Evolutionary conservation across 1,284 basidiomycete genomes (phyloP).

Genomic region (Blastosporella zonata): DNA sequence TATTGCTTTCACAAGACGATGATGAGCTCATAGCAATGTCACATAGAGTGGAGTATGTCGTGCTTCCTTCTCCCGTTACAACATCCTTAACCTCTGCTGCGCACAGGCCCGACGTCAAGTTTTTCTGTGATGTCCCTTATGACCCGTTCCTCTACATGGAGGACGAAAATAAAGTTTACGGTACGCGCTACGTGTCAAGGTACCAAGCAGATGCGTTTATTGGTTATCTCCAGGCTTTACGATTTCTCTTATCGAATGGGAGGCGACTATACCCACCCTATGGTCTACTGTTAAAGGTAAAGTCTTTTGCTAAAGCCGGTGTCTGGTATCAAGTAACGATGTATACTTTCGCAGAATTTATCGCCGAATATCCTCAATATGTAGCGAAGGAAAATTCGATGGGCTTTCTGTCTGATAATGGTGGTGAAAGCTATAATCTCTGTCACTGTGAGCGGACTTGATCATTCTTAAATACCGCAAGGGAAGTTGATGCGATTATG

Average conservation of each 20-base stretch:
- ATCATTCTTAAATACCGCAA: neutral
- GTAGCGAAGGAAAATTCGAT: slow-evolving; percentile 70
- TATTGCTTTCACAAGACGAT: slow-evolving; percentile 1
- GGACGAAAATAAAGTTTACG: slow-evolving; percentile 72
- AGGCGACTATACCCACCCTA: slow-evolving; percentile 74
- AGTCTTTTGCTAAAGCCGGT: neutral
- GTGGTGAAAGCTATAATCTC: slow-evolving; percentile 69
- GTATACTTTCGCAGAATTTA: slow-evolving; percentile 56
- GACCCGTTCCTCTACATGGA: slow-evolving; percentile 84
- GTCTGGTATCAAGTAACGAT: neutral
- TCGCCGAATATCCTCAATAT: slow-evolving; percentile 62
- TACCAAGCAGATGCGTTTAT: neutral
- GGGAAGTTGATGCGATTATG: neutral
- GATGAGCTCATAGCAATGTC: neutral
- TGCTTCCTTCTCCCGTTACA: neutral
- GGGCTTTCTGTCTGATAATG: slow-evolving; percentile 73
- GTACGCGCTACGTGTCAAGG: slow-evolving; percentile 26
- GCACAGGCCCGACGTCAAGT: slow-evolving; percentile 65
- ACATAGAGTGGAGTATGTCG: slow-evolving; percentile 11
- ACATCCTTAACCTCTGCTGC: neutral
- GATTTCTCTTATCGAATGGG: slow-evolving; percentile 76
- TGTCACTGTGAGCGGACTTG: slow-evolving; percentile 68
- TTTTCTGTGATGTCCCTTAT: slow-evolving; percentile 74
- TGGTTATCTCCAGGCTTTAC: slow-evolving; percentile 57
- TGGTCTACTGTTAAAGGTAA: slow-evolving; percentile 42